Evolutionary conservation across 768 basidiomycete species (phyloP).

Genomic region (Mycena chlorophos): DNA sequence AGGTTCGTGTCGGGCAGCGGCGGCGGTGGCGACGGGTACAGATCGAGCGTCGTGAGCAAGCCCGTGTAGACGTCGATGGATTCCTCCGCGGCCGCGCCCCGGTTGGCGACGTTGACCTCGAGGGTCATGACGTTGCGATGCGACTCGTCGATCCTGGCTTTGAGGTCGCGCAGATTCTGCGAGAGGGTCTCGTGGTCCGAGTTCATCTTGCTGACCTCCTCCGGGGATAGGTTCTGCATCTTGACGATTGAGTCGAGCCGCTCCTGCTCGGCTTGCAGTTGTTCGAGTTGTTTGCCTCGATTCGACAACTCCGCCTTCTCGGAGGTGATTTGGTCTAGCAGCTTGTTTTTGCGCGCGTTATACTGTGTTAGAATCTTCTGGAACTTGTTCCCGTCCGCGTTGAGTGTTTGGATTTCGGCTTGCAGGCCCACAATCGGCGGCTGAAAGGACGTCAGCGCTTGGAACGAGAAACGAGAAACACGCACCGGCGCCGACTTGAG

Average conservation of each 20-base stretch:
- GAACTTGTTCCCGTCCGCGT: conserved; percentile 76
- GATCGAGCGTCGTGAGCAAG: conserved; percentile 69
- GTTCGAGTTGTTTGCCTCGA: conserved; percentile 62
- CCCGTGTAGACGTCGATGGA: conserved; percentile 78
- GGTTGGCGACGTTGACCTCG: conserved; percentile 81
- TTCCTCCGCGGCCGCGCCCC: conserved; percentile 79
- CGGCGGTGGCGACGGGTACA: conserved; percentile 72
- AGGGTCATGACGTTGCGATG: conserved; percentile 72
- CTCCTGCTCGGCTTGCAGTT: conserved; percentile 63
- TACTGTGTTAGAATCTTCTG: conserved; percentile 72
- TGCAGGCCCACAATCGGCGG: conserved; percentile 64
- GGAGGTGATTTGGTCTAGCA: conserved; percentile 63
- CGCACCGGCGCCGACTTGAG: conserved; percentile 63
- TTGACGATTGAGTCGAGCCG: conserved; percentile 68
- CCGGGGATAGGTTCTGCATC: conserved; percentile 85
- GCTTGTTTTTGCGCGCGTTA: conserved; percentile 66
- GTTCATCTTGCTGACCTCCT: conserved; percentile 91
- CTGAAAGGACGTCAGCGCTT: conserved; percentile 34
- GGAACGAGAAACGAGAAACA: background rate
- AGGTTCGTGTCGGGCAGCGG: conserved; percentile 77
- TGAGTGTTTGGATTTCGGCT: conserved; percentile 61
- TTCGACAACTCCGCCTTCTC: conserved; percentile 65
- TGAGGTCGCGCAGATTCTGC: conserved; percentile 74
- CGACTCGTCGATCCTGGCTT: conserved; percentile 71
- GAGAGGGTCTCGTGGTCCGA: conserved; percentile 80